Base-by-base conservation (phyloP, 2,329 filamentous ascomycete genomes). In the Chrysoporthe puriensis region DNA sequence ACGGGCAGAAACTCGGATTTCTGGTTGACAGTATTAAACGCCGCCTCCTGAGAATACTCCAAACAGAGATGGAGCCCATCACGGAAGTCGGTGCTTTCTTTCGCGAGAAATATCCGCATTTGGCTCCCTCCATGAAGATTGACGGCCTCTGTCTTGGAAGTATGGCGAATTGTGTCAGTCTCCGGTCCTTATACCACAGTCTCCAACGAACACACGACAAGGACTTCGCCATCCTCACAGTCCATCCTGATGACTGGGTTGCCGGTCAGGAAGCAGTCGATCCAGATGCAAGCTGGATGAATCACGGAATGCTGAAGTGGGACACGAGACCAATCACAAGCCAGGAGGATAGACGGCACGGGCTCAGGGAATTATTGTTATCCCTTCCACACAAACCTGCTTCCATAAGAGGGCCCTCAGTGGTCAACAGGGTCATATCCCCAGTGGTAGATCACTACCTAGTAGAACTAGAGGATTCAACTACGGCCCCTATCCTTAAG, bases 241-340 rank as follows among this genome's bases (percentile, higher is more conserved):
- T 61, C 26, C 59, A 61, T 26, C 59, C 59, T 18, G 59, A 61
- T 42, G 59, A 61, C 59, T 61, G 59, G 59, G 43, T 61, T 21
- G 59, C 59, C 2, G 59, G 59, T 5, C 26, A 44, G 16, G 4
- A 2, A 2, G 59, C 59, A 1, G 32, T 61, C 21, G 14, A 46
- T 3, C 11, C n/a, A n/a, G 26, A 61, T n/a, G 21, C 42, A 9
- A 61, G 59, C 59, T 61, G 59, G 59, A 61, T 61, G 59, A 48
- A 46, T 4, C 59, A 61, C 13, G 59, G 59, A 14, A 61, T 48
- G 16, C 42, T 61, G 43, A 7, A 18, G 2, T 61, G 59, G 59
- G 7, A 48, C 5, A 34, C 59, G 16, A n/a, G 11, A 16, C 42
- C 59, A 1, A 34, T 61, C 43, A 46, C 42, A 44, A 34, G 16